Conservation (phyloP, 192 early-diverging fungal species). For the Gonapodya sp. region DNA sequence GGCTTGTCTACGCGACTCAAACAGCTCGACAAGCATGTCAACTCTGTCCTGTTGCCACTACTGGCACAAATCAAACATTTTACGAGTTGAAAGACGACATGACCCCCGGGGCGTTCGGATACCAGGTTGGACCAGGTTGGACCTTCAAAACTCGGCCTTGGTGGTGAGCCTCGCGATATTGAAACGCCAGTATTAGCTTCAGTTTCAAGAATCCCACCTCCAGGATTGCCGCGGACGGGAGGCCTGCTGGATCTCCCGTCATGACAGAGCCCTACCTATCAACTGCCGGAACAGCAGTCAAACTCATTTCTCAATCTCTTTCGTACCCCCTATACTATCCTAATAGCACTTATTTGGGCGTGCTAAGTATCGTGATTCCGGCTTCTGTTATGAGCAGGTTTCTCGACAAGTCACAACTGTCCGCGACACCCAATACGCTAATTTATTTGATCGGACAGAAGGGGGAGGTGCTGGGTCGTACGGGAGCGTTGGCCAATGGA, state of each 20-base stretch:
- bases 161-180: background rate
- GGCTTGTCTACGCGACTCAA: background rate
- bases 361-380: background rate
- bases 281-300: background rate
- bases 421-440: background rate
- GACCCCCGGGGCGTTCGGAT: background rate
- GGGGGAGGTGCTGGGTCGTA: background rate
- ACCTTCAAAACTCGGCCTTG: background rate
- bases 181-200: background rate
- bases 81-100: background rate
- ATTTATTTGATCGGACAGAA: slow-evolving; percentile 2
- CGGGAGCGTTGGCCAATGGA: background rate
- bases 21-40: background rate
- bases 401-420: background rate
- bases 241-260: background rate
- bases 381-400: background rate
- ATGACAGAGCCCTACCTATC: background rate
- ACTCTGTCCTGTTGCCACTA: background rate
- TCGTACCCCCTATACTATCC: background rate
- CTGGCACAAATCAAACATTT: background rate
- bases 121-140: background rate
- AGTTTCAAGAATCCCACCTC: background rate
- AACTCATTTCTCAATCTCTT: background rate
- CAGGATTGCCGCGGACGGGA: background rate
- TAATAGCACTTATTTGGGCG: background rate